Conservation (phyloP, 257 asterid species). For the Thymus mandschuricus region DNA sequence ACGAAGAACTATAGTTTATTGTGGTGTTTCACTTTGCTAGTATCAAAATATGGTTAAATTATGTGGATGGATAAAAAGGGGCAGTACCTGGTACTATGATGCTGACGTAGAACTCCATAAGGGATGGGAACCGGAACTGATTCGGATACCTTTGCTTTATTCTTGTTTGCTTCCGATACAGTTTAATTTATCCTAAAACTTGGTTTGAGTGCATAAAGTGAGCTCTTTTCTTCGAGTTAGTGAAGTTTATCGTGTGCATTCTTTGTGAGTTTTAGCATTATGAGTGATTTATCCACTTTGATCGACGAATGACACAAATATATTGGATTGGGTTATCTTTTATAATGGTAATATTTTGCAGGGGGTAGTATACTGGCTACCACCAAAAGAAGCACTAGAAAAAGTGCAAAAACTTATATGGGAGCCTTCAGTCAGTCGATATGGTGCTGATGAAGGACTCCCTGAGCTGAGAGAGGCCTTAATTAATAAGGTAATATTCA, state of each 20-base stretch:
- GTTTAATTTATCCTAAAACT: constrained; percentile 5
- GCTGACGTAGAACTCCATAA: constrained; percentile 13
- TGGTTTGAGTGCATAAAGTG: background rate
- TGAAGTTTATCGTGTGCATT: background rate
- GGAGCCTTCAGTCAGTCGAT: constrained; percentile 87
- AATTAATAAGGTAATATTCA: constrained; percentile 58
- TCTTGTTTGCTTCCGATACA: constrained; percentile 4
- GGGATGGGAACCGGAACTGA: background rate
- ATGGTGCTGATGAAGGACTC: constrained; percentile 96
- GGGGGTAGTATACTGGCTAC: constrained; percentile 99
- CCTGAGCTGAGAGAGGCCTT: constrained; percentile 93
- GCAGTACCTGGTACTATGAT: background rate
- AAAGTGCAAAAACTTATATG: constrained; percentile 72
- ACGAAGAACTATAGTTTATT: background rate
- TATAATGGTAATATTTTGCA: constrained; percentile 33
- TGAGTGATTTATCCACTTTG: background rate
- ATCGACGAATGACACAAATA: background rate
- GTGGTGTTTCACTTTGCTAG: background rate
- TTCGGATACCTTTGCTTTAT: constrained; percentile 20
- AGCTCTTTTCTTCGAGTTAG: constrained; percentile 12
- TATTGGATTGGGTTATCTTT: background rate
- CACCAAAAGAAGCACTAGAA: constrained; percentile 82
- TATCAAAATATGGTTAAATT: background rate
- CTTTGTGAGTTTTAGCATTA: background rate
- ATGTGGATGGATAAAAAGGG: constrained; percentile 8